Conservation (phyloP, 2,329 filamentous ascomycete genomes). For the Nothophoma quercina region DNA sequence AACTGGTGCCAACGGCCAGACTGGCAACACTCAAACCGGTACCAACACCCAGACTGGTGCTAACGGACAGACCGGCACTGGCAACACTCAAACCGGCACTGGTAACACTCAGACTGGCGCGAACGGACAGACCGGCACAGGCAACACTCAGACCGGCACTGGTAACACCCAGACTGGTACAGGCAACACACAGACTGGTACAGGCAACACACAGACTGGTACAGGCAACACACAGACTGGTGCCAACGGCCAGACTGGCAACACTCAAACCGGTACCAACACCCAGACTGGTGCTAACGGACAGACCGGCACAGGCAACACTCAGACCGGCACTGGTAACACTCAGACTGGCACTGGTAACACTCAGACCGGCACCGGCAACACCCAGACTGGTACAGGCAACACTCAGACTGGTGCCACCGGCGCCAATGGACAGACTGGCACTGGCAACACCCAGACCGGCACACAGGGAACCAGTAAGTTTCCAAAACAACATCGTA, state of each 20-base stretch:
- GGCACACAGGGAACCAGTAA: slow-evolving; percentile 10
- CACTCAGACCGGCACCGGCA: background rate
- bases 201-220: background rate
- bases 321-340: background rate
- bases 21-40: too few relatives aligned
- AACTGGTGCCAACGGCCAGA: background rate
- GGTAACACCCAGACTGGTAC: background rate
- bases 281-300: slow-evolving; percentile 1
- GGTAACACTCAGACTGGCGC: background rate
- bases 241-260: background rate
- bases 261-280: background rate
- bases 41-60: background rate
- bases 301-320: background rate
- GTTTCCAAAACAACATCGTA: too few relatives aligned
- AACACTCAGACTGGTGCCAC: background rate
- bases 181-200: background rate
- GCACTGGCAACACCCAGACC: slow-evolving; percentile 2
- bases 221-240: background rate
- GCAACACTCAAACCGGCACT: too few relatives aligned
- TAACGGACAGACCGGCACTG: background rate
- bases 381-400: background rate
- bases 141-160: background rate
- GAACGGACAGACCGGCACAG: slow-evolving; percentile 2
- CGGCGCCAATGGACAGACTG: slow-evolving; percentile 6
- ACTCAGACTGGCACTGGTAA: background rate